These are phyloP conservation scores for Yarrowia yakushimensis DNA, from an alignment of 805 yeast genomes.

Conservation along the genomic window DNA sequence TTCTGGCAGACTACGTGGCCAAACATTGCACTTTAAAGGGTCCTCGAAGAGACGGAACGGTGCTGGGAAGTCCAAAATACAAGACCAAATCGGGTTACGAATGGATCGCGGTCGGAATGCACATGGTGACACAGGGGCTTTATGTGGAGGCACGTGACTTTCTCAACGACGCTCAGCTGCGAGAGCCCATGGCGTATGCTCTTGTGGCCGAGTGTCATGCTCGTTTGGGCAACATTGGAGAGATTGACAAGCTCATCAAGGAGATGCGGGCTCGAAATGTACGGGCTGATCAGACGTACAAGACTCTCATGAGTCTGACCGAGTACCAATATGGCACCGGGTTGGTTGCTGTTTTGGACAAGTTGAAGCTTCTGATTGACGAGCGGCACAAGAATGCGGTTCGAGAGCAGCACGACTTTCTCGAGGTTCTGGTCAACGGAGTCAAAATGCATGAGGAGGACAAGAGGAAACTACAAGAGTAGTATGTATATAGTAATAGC, in stretches of 20 bases:
- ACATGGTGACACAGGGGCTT: conserved; percentile 1
- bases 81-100: neutral
- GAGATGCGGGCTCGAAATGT: neutral
- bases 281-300: conserved; percentile 1
- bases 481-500: conserved; percentile 23
- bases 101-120: neutral
- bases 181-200: conserved; percentile 10
- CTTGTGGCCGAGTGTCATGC: conserved; percentile 20
- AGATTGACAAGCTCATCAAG: neutral
- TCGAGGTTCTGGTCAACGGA: neutral
- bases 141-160: conserved; percentile 4
- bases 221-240: neutral
- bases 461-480: neutral
- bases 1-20: neutral
- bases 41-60: neutral
- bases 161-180: neutral
- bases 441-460: neutral
- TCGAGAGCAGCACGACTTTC: neutral
- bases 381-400: neutral
- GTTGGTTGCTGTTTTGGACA: neutral
- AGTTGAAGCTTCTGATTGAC: neutral
- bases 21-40: neutral
- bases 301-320: neutral
- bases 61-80: neutral
- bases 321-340: conserved; percentile 12